phyloP scores from a whole-genome alignment of 768 basidiomycete genomes.

The Cantharellus anzutake region DNA sequence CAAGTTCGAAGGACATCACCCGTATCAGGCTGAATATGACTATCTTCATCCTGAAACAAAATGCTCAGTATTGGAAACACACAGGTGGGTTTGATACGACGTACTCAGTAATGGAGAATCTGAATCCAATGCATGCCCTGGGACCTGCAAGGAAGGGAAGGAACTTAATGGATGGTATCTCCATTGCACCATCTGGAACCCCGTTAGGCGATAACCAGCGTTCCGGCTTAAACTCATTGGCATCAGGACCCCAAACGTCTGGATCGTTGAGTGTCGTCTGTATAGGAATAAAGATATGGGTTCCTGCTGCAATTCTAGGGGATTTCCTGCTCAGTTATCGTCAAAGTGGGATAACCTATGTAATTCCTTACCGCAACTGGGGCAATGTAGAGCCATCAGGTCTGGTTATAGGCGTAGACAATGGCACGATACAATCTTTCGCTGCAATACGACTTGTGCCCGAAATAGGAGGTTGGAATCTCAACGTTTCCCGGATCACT shows the following conservation, averaged over 20 bases:
- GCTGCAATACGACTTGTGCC: neutral
- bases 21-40: neutral
- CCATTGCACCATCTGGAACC: neutral
- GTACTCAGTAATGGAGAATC: neutral
- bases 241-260: conserved; percentile 14
- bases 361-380: neutral
- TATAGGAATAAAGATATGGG: neutral
- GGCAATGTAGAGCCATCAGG: neutral
- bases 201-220: conserved; percentile 16
- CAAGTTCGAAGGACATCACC: neutral
- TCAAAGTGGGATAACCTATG: neutral
- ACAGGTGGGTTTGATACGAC: neutral
- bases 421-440: conserved; percentile 4
- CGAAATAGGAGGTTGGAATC: conserved; percentile 1
- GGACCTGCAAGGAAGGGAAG: neutral
- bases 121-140: neutral
- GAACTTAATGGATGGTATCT: neutral
- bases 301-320: neutral
- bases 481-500: conserved; percentile 11
- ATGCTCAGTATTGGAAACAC: neutral
- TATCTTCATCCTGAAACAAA: neutral
- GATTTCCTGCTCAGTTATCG: neutral
- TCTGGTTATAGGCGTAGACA: conserved; percentile 2
- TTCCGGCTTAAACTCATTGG: conserved; percentile 20
- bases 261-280: neutral